A percentile compares a stretch with the other conserved stretches of the same genome.
phyloP scores from a whole-genome alignment of 441 rosid species.

The Eutrema salsugineum region DNA sequence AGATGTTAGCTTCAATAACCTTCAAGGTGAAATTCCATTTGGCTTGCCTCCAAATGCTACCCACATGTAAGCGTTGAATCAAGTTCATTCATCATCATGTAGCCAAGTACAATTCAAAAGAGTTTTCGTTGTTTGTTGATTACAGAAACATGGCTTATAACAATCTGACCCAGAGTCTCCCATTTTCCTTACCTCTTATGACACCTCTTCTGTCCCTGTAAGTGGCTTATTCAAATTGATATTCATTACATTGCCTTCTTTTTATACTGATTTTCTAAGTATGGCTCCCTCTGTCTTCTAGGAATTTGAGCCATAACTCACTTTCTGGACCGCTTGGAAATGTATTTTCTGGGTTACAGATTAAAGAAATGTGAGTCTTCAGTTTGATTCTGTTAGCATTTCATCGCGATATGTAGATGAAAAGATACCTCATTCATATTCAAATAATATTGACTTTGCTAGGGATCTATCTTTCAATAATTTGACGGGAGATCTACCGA shows the following conservation, averaged over 20 bases:
- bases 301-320: constrained; percentile 90
- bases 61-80: constrained; percentile 59
- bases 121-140: constrained; percentile 2
- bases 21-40: constrained; percentile 75
- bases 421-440: neutral
- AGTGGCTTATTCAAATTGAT: constrained; percentile 29
- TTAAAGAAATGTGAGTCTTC: constrained; percentile 70
- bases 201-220: constrained; percentile 68
- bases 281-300: constrained; percentile 31
- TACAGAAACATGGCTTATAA: constrained; percentile 81
- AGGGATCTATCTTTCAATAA: constrained; percentile 92
- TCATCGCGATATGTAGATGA: neutral
- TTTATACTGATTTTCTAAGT: neutral
- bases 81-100: neutral
- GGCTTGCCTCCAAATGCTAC: constrained; percentile 81
- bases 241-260: neutral
- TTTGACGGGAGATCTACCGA: constrained; percentile 86
- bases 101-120: neutral
- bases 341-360: constrained; percentile 67
- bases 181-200: constrained; percentile 61
- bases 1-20: constrained; percentile 76
- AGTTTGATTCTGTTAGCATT: neutral
- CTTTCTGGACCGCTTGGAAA: constrained; percentile 88
- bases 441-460: neutral
- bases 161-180: constrained; percentile 62